Evolutionary conservation across 2,329 filamentous ascomycete genomes (phyloP).

Genomic region (Colletotrichum graminicola): DNA sequence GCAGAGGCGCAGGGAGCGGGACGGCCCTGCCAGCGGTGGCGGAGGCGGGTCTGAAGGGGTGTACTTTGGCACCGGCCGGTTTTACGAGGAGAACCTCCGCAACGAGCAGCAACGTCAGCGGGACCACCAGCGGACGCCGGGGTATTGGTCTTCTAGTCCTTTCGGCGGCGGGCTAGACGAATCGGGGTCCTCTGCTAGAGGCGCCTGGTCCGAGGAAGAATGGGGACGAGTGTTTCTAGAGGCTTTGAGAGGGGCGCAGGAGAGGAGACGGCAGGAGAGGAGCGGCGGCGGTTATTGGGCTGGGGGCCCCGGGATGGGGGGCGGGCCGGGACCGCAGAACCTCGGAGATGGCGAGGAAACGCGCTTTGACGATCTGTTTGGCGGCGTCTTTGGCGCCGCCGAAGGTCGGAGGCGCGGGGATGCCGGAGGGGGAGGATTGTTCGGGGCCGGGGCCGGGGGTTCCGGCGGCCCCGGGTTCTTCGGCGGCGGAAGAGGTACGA

Average conservation of each 20-base stretch:
- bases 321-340: background rate
- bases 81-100: slow-evolving; percentile 16
- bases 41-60: background rate
- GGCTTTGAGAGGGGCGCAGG: background rate
- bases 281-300: too few relatives aligned
- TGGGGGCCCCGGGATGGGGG: background rate
- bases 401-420: background rate
- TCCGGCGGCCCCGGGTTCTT: background rate
- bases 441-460: too few relatives aligned
- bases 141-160: background rate
- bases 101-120: slow-evolving; percentile 10
- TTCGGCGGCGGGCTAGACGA: too few relatives aligned
- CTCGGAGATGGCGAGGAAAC: background rate
- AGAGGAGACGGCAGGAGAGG: background rate
- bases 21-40: too few relatives aligned
- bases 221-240: slow-evolving; percentile 12
- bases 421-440: background rate
- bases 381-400: background rate
- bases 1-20: background rate
- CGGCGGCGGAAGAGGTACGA: background rate
- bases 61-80: slow-evolving; percentile 21
- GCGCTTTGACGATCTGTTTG: slow-evolving; percentile 18
- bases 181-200: background rate
- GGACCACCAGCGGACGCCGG: background rate
- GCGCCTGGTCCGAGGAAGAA: background rate